Evolutionary conservation across 78 protist species (phyloP).

Genomic region (Guillardia theta): DNA sequence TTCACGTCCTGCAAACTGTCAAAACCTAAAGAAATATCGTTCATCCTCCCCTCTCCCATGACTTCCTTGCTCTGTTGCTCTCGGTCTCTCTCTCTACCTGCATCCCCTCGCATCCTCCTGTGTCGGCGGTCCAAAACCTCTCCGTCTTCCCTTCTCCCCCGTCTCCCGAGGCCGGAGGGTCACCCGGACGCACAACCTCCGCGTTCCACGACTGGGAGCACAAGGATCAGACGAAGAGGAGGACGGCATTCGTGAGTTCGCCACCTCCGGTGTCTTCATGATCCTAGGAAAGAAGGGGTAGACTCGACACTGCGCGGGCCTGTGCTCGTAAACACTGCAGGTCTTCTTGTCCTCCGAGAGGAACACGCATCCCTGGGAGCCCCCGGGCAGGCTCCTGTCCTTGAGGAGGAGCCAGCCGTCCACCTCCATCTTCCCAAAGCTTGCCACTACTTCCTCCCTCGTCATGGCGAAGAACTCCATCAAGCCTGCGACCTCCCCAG

Average conservation of each 20-base stretch:
- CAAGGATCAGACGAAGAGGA: too few species aligned
- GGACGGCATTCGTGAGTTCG: too few species aligned
- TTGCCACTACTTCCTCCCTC: not conserved
- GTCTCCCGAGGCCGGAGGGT: not conserved
- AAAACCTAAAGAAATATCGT: too few species aligned
- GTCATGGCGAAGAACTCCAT: not conserved
- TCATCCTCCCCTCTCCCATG: too few species aligned
- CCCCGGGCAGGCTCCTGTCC: too few species aligned
- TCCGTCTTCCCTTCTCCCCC: too few species aligned
- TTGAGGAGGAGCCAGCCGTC: not conserved
- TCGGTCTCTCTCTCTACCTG: too few species aligned
- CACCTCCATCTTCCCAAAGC: not conserved
- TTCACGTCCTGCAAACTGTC: not conserved
- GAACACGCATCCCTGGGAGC: not conserved
- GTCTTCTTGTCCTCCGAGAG: not conserved
- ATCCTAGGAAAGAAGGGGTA: not conserved
- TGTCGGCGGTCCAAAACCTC: not conserved
- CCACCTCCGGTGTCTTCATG: not conserved
- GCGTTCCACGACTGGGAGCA: too few species aligned
- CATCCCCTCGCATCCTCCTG: not conserved
- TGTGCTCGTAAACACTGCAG: not conserved
- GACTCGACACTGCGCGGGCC: not conserved
- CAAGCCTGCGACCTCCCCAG: not conserved
- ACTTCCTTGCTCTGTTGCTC: too few species aligned
- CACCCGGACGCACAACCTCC: not conserved